Base-by-base conservation (phyloP, 345 rosid species). In the Melaleuca alternifolia region DNA sequence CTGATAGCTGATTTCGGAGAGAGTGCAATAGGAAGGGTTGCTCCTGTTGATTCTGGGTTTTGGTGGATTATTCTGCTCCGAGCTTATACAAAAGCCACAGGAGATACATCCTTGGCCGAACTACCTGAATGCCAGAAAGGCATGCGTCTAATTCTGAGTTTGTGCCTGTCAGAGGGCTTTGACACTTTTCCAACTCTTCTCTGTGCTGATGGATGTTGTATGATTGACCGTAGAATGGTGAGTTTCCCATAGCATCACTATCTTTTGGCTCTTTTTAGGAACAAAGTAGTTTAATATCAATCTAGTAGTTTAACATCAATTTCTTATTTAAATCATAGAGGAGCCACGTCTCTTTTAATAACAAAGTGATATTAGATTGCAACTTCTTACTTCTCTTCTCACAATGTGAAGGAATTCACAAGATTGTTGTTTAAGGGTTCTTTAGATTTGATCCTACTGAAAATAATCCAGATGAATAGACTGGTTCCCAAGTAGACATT, bases 191-290 rank as follows among this genome's bases (percentile, higher is more conserved):
- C 99, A 30, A 97, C 99, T 76, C 99, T 96, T 91, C 95, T 97
- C 51, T 97, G 99, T 59, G 98, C 98, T 46, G 99, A 96, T 87
- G 99, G 99, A 84, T 97, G 99, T 92, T 93, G 98, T 91, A 97
- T 97, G 99, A 94, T 97, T 89, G 99, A 97, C 92, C 96, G 99
- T 30, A 93, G 99, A 90, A 97, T 97, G 99, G 99, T 97, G 88
- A 92, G 98, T 88, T 82, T 75, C 83, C 52, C 51, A 37, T 57
- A 82, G 54, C 84, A 54, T 77, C 54, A 1, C 52, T 75, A 23
- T 81, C 84, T 24, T 51, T 52, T 54, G 30, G n/a, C 44, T 30
- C n/a, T 26, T 4, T 65, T 26, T 5, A 57, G 51, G 50, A 26
- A 62, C 33, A 28, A 24, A 48, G 20, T 85, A 57, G 54, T 56